Conservation (phyloP, 371 early-diverging fungal genomes). For the Lichtheimia ornata region DNA sequence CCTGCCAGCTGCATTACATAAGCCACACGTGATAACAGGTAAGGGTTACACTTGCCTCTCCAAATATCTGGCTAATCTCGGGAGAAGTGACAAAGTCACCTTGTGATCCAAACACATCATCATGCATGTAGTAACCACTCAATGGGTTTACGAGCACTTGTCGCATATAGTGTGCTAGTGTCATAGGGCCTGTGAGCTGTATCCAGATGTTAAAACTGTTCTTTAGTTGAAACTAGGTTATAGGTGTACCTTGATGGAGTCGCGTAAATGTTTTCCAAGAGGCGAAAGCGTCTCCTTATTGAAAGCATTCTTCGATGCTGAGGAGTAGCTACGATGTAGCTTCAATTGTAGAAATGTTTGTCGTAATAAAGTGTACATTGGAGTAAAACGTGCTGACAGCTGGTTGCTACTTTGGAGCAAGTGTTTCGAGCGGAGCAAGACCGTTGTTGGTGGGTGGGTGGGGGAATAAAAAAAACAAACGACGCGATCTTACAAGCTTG, state of each 20-base stretch:
- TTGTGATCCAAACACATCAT: conserved; percentile 89
- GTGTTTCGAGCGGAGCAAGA: no score
- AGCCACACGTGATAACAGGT: background rate
- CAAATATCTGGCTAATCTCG: conserved; percentile 97
- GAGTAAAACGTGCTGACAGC: no score
- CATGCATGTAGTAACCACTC: conserved; percentile 91
- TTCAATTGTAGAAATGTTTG: no score
- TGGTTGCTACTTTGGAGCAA: no score
- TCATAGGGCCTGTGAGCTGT: conserved; percentile 81
- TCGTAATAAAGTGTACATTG: no score
- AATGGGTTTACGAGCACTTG: conserved; percentile 85
- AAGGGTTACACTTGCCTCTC: conserved; percentile 66
- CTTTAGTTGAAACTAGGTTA: background rate
- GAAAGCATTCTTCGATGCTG: background rate
- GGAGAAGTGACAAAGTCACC: conserved; percentile 97
- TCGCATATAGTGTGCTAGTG: conserved; percentile 88
- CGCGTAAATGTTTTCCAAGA: conserved; percentile 62
- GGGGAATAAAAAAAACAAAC: no score
- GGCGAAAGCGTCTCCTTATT: conserved; percentile 60
- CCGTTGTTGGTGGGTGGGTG: no score
- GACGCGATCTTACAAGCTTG: no score
- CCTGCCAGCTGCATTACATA: conserved; percentile 61
- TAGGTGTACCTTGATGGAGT: conserved; percentile 57
- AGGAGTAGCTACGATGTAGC: no score
- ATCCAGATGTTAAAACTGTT: background rate